phyloP scores from a whole-genome alignment of 352 stramenopile genomes.

The Phytophthora boehmeriae region DNA sequence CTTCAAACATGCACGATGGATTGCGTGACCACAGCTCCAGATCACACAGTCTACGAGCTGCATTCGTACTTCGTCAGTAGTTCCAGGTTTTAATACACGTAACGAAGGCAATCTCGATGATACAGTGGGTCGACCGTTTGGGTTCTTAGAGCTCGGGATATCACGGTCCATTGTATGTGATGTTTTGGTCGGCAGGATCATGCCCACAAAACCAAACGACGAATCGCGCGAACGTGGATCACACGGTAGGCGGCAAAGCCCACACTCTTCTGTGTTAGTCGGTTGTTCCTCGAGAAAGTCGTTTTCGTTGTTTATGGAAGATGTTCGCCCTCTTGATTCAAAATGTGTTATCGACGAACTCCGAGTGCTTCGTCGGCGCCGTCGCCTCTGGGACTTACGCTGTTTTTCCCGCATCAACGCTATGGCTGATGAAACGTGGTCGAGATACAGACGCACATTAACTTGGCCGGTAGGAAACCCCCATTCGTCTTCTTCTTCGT shows the following conservation, averaged over 20 bases:
- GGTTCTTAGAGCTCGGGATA: conserved; percentile 1
- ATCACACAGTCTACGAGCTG: conserved; percentile 54
- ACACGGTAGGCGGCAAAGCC: conserved; percentile 67
- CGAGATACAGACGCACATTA: conserved; percentile 67
- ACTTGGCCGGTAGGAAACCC: conserved; percentile 80
- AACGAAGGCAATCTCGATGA: conserved; percentile 31
- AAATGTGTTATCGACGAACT: conserved; percentile 32
- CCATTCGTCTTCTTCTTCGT: conserved; percentile 80
- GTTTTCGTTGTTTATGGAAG: conserved; percentile 29
- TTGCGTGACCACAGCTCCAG: conserved; percentile 75
- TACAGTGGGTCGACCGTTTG: conserved; percentile 8
- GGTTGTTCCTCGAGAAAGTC: conserved; percentile 32
- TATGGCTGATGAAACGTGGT: conserved; percentile 71
- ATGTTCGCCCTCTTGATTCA: conserved; percentile 18
- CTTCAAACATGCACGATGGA: conserved; percentile 75
- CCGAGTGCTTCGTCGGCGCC: conserved; percentile 41
- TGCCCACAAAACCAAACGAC: conserved; percentile 70
- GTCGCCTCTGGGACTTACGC: conserved; percentile 30
- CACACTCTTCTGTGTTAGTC: conserved; percentile 53
- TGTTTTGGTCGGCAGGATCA: conserved; percentile 68
- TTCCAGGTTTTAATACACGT: conserved; percentile 34
- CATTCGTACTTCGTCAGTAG: conserved; percentile 35
- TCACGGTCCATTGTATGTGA: conserved; percentile 43
- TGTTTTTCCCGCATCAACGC: conserved; percentile 58
- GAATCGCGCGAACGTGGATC: conserved; percentile 41